Percentiles rank a stretch among this genome's conserved stretches.
Conservation (phyloP, 805 yeast species). For the Suhomyces sp. region DNA sequence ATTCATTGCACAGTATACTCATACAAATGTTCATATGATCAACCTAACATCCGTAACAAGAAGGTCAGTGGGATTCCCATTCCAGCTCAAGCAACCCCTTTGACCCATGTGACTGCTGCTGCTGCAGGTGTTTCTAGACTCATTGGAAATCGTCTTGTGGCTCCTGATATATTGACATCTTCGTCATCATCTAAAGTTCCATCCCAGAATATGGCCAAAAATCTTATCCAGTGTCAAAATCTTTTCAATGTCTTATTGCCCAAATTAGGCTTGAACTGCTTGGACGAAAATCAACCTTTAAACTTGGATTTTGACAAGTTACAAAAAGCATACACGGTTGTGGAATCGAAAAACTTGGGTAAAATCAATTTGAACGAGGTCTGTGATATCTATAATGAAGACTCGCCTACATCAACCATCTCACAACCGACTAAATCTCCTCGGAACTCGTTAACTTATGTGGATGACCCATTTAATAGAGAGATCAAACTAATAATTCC, state of each 20-base stretch:
- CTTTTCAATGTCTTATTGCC: conserved; percentile 37
- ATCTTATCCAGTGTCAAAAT: conserved; percentile 31
- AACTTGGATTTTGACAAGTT: conserved; percentile 36
- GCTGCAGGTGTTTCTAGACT: conserved; percentile 10
- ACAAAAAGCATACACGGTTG: conserved; percentile 25
- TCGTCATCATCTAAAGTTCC: neutral
- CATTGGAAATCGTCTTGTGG: conserved; percentile 7
- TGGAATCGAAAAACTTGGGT: conserved; percentile 2
- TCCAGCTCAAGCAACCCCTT: conserved; percentile 23
- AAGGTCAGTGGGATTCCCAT: conserved; percentile 32
- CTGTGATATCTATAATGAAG: conserved; percentile 8
- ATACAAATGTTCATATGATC: conserved; percentile 81
- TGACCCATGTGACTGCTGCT: conserved; percentile 15
- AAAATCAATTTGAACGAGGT: conserved; percentile 16
- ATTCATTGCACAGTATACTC: conserved; percentile 84
- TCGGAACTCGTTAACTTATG: conserved; percentile 16
- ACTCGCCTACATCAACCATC: neutral
- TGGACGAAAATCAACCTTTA: conserved; percentile 27
- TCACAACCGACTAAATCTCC: neutral
- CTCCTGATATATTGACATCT: conserved; percentile 10
- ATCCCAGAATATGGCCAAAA: conserved; percentile 15
- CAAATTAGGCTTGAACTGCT: conserved; percentile 31
- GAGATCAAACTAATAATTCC: conserved; percentile 73
- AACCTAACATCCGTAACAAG: conserved; percentile 63
- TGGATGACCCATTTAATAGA: conserved; percentile 29